These are phyloP conservation scores for Picochlorum sp. DNA, from an alignment of 139 green algal species.

Conservation along the genomic window DNA sequence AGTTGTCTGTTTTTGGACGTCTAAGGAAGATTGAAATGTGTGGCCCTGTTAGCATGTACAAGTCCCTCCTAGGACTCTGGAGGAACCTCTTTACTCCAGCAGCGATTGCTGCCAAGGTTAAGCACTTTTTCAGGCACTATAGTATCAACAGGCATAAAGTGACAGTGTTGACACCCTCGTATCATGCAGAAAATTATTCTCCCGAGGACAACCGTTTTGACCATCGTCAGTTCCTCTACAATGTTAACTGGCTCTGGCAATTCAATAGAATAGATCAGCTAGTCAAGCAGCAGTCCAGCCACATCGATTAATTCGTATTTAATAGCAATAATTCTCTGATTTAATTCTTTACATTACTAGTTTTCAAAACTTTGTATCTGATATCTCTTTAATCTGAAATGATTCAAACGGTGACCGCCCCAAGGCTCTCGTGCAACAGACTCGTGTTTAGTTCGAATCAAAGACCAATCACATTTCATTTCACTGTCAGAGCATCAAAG, in stretches of 20 bases:
- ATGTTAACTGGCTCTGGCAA: slow-evolving; percentile 75
- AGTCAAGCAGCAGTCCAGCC: neutral
- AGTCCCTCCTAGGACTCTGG: slow-evolving; percentile 37
- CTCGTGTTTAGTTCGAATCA: too few species aligned
- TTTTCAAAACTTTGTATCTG: too few species aligned
- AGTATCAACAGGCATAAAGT: slow-evolving; percentile 94
- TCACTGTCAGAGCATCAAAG: too few species aligned
- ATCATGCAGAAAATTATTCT: slow-evolving; percentile 93
- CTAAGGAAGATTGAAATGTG: slow-evolving; percentile 78
- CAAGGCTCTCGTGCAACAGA: too few species aligned
- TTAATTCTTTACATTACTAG: too few species aligned
- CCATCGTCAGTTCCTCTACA: slow-evolving; percentile 92
- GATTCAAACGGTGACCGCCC: too few species aligned
- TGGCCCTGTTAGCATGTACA: slow-evolving; percentile 86
- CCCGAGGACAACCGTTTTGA: slow-evolving; percentile 95
- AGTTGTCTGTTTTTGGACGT: slow-evolving; percentile 80
- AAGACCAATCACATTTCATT: too few species aligned
- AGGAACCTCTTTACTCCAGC: slow-evolving; percentile 24
- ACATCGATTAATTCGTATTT: too few species aligned
- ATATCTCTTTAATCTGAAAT: too few species aligned
- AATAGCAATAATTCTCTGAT: too few species aligned
- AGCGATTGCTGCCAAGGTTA: slow-evolving; percentile 62
- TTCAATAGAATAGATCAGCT: slow-evolving; percentile 70
- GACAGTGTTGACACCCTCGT: slow-evolving; percentile 89
- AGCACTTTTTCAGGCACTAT: slow-evolving; percentile 94